Percentiles rank a stretch among this genome's conserved stretches.
phyloP scores from a whole-genome alignment of 345 rosid genomes.

The Hibiscus tridactylites region DNA sequence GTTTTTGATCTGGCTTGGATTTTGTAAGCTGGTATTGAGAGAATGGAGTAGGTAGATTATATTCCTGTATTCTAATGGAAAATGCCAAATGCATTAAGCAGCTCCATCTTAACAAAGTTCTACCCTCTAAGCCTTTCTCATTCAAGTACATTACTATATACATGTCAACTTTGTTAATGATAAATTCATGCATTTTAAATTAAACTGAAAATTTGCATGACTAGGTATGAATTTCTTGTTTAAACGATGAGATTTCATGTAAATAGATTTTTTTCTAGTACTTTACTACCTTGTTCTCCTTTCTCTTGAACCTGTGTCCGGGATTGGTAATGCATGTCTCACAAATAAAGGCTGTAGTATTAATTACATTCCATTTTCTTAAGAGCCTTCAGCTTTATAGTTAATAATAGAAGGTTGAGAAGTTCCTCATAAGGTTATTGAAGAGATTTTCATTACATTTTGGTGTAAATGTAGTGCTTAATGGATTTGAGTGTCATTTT shows the following conservation, averaged over 20 bases:
- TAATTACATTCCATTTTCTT: background rate
- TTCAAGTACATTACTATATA: background rate
- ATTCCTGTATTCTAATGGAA: background rate
- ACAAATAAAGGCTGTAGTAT: background rate
- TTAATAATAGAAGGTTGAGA: background rate
- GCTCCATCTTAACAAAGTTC: background rate
- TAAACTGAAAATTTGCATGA: background rate
- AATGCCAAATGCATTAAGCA: background rate
- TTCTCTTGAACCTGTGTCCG: background rate
- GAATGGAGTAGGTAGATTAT: background rate
- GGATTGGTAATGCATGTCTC: background rate
- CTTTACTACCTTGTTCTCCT: background rate
- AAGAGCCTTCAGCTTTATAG: background rate
- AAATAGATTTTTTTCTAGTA: background rate
- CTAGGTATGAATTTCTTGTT: background rate
- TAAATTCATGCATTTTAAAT: background rate
- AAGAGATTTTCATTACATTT: background rate
- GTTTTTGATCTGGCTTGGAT: background rate
- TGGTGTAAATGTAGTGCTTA: background rate
- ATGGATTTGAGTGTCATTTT: conserved; percentile 1
- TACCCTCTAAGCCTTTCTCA: background rate
- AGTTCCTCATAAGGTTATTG: background rate
- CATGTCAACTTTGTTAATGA: background rate
- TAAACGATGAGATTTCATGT: background rate
- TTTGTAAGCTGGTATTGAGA: background rate